Conservation (phyloP, 2,329 filamentous ascomycete genomes). For the Alternaria ethzedia region DNA sequence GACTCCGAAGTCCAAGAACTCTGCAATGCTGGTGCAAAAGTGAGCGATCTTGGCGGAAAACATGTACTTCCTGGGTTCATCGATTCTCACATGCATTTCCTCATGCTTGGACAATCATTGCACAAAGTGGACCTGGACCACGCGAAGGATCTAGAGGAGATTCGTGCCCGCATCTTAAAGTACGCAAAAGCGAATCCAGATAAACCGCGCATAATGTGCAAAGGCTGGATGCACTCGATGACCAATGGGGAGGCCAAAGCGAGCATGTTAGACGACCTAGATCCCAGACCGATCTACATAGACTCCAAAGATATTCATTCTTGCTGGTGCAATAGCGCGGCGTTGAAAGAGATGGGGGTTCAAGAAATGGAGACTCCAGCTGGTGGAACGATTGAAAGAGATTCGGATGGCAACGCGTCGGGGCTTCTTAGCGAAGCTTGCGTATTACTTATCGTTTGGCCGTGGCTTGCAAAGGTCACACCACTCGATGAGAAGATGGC, state of each 20-base stretch:
- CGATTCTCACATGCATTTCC: constrained; percentile 65
- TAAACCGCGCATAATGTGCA: constrained; percentile 57
- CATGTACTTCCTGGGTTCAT: constrained; percentile 62
- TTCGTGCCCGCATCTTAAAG: constrained; percentile 54
- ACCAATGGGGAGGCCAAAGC: constrained; percentile 58
- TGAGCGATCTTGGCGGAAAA: constrained; percentile 45
- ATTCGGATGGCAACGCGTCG: constrained; percentile 55
- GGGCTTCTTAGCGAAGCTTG: constrained; percentile 63
- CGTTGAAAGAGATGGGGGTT: constrained; percentile 58
- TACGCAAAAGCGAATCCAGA: constrained; percentile 56
- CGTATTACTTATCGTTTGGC: constrained; percentile 63
- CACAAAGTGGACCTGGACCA: constrained; percentile 57
- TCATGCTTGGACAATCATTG: constrained; percentile 62
- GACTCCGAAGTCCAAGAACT: constrained; percentile 36
- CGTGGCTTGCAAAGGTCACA: constrained; percentile 58
- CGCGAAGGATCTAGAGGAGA: constrained; percentile 58
- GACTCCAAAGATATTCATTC: constrained; percentile 65
- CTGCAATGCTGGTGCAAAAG: constrained; percentile 22
- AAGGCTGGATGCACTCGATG: constrained; percentile 65
- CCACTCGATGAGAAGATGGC: constrained; percentile 57
- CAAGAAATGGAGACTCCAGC: constrained; percentile 56
- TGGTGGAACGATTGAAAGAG: constrained; percentile 61
- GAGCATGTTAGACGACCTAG: constrained; percentile 59
- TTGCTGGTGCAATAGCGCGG: constrained; percentile 62
- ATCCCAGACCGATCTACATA: constrained; percentile 61